These are phyloP conservation scores for Aquilaria agallochum DNA, from an alignment of 441 rosid genomes.

Conservation along the genomic window DNA sequence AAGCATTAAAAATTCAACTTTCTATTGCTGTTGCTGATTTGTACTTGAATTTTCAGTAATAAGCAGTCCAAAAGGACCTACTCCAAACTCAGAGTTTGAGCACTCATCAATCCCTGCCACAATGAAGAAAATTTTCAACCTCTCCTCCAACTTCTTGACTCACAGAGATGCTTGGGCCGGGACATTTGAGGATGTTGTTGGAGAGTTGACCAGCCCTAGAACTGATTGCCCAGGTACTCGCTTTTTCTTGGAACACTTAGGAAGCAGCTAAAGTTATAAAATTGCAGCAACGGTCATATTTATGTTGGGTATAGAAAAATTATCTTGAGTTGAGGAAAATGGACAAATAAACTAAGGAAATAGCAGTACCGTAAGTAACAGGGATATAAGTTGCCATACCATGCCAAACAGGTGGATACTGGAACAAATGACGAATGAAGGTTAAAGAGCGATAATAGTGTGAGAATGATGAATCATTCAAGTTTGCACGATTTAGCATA, in stretches of 20 bases:
- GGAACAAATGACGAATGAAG: too few species aligned
- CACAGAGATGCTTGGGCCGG: constrained; percentile 98
- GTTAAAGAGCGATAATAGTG: too few species aligned
- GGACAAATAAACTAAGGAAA: neutral
- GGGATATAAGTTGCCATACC: too few species aligned
- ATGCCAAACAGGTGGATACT: too few species aligned
- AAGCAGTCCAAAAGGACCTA: constrained; percentile 61
- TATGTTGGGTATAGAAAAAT: neutral
- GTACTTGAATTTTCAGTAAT: constrained; percentile 36
- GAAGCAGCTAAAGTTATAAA: neutral
- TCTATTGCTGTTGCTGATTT: constrained; percentile 8
- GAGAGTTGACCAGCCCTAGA: constrained; percentile 63
- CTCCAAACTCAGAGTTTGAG: constrained; percentile 74
- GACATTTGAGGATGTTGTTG: constrained; percentile 76
- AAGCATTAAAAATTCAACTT: too few species aligned
- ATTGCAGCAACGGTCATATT: neutral
- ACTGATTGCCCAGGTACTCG: constrained; percentile 77
- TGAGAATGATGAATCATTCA: too few species aligned
- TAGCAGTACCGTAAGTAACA: neutral
- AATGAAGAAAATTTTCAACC: constrained; percentile 83
- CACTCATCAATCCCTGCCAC: constrained; percentile 95
- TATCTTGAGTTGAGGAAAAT: neutral
- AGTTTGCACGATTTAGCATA: too few species aligned
- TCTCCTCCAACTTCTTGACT: constrained; percentile 80
- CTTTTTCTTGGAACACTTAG: neutral